These are phyloP conservation scores for Avicennia marina DNA, from an alignment of 257 asterid species.

Conservation along the genomic window DNA sequence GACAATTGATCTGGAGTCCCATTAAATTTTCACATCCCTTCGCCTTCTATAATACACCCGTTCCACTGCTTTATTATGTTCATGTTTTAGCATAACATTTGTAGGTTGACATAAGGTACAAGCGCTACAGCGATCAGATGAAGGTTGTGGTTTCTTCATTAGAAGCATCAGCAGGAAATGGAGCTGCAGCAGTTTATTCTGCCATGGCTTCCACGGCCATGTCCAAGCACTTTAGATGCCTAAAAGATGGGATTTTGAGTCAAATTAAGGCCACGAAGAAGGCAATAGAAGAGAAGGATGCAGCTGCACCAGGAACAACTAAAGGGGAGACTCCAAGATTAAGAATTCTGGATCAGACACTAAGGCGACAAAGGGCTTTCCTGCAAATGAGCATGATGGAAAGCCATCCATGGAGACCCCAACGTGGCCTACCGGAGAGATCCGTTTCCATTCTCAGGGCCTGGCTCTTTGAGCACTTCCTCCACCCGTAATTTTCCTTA, in stretches of 20 bases:
- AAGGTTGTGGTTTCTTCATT: constrained; percentile 56
- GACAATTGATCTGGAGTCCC: constrained; percentile 26
- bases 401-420: constrained; percentile 90
- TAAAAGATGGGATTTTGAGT: constrained; percentile 60
- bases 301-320: constrained; percentile 35
- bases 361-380: constrained; percentile 70
- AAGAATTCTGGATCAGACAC: constrained; percentile 66
- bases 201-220: constrained; percentile 71
- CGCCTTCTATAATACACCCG: too few species aligned
- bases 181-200: constrained; percentile 64
- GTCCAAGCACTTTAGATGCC: constrained; percentile 79
- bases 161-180: constrained; percentile 71
- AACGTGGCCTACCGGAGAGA: constrained; percentile 83
- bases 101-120: constrained; percentile 90
- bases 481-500: constrained; percentile 61
- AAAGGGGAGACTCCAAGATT: constrained; percentile 85
- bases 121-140: constrained; percentile 86
- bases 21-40: too few species aligned
- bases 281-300: constrained; percentile 70
- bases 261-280: constrained; percentile 61
- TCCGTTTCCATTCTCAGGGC: constrained; percentile 74
- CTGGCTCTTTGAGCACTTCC: constrained; percentile 97
- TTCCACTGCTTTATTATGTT: too few species aligned
- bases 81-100: too few species aligned
- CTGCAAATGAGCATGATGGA: constrained; percentile 87